A percentile compares a stretch with the other conserved stretches of the same genome.
Conservation (phyloP, 2,329 filamentous ascomycete genomes). For the Pseudopyricularia cyperi region DNA sequence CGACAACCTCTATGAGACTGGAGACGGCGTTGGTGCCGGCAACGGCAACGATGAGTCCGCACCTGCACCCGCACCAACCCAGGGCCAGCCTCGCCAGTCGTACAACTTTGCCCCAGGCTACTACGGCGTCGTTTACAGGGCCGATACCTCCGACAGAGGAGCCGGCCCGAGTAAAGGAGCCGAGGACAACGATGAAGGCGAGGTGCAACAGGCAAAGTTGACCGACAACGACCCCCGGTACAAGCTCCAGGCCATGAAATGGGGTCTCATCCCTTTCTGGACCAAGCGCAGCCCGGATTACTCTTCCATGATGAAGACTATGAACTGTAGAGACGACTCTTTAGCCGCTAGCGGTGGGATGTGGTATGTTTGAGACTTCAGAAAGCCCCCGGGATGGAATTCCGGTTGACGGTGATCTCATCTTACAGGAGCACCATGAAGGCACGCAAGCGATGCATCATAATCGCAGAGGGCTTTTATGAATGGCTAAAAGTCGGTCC, state of each 20-base stretch:
- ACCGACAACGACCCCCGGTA: conserved; percentile 39
- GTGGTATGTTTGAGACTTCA: conserved; percentile 46
- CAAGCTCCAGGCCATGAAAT: conserved; percentile 87
- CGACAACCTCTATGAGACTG: conserved; percentile 53
- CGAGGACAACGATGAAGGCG: conserved; percentile 10
- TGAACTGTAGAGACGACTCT: conserved; percentile 90
- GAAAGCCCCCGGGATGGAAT: too few species aligned
- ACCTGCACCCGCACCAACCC: not conserved
- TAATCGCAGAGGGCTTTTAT: conserved; percentile 86
- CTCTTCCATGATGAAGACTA: conserved; percentile 67
- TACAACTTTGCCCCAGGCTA: conserved; percentile 93
- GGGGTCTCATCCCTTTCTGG: conserved; percentile 92
- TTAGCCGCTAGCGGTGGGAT: conserved; percentile 63
- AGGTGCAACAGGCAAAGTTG: not conserved
- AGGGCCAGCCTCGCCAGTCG: conserved; percentile 50
- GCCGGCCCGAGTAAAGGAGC: conserved; percentile 22
- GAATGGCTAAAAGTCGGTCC: conserved; percentile 77
- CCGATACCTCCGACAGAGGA: conserved; percentile 52
- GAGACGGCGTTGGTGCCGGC: not conserved
- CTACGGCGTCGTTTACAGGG: conserved; percentile 74
- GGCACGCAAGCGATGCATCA: conserved; percentile 71
- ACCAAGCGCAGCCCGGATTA: conserved; percentile 75
- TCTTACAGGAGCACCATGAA: conserved; percentile 52
- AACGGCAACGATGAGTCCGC: conserved; percentile 42
- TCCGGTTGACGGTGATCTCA: not conserved